A percentile compares a stretch with the other conserved stretches of the same genome.
These are phyloP conservation scores for Nepenthes mirabilis DNA, from an alignment of 148 eudicot species.

Conservation along the genomic window DNA sequence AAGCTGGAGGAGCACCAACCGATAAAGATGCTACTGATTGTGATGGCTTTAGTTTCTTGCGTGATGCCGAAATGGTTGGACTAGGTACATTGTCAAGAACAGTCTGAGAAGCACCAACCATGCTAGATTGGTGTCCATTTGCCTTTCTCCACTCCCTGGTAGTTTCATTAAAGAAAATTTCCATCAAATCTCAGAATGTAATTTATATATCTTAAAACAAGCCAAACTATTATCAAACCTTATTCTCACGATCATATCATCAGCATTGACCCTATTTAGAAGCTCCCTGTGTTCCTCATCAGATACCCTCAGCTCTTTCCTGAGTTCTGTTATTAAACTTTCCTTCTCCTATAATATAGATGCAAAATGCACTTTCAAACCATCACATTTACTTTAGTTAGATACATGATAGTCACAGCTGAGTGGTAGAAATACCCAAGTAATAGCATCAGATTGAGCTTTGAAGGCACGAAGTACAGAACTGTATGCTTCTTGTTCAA, in stretches of 20 bases:
- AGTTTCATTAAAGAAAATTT: slow-evolving; percentile 6
- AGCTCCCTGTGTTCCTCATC: slow-evolving; percentile 93
- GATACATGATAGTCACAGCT: not conserved
- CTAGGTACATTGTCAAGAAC: slow-evolving; percentile 62
- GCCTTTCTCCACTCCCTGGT: slow-evolving; percentile 87
- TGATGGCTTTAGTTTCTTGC: slow-evolving; percentile 60
- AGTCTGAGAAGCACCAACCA: slow-evolving; percentile 44
- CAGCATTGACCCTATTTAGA: slow-evolving; percentile 64
- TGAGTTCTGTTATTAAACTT: slow-evolving; percentile 76
- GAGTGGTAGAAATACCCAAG: slow-evolving; percentile 49
- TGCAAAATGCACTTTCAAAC: slow-evolving; percentile 2
- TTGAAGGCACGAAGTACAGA: slow-evolving; percentile 78
- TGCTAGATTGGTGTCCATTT: slow-evolving; percentile 56
- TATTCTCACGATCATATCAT: slow-evolving; percentile 69
- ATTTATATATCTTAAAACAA: slow-evolving; percentile 1
- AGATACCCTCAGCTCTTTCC: slow-evolving; percentile 85
- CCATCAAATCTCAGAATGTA: not conserved
- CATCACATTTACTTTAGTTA: not conserved
- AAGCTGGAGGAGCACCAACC: slow-evolving; percentile 41
- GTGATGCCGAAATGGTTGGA: slow-evolving; percentile 79
- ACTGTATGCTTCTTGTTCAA: slow-evolving; percentile 85
- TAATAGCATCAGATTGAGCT: slow-evolving; percentile 84
- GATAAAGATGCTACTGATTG: slow-evolving; percentile 61
- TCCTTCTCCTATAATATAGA: slow-evolving; percentile 57
- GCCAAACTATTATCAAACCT: slow-evolving; percentile 28